phyloP scores from a whole-genome alignment of 2,329 filamentous ascomycete genomes.

The Ceratocystis eucalypticola region DNA sequence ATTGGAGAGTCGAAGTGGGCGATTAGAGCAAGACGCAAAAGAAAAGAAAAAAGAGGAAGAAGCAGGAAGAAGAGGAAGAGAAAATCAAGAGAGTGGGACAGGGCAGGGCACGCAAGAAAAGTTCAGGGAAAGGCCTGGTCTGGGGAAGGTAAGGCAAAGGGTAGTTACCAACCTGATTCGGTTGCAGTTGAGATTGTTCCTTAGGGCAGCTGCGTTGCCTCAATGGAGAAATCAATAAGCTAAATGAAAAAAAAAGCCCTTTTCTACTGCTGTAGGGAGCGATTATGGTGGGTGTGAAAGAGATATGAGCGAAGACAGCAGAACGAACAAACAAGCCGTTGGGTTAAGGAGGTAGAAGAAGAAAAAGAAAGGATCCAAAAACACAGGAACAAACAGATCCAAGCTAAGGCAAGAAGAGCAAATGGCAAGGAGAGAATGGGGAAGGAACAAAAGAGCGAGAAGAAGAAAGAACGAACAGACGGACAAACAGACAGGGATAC shows the following conservation, averaged over 20 bases:
- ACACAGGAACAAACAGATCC: not conserved
- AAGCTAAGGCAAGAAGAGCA: not conserved
- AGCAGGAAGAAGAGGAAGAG: not conserved
- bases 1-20: not conserved
- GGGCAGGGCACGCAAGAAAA: conserved; percentile 1
- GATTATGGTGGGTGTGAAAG: not conserved
- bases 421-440: not conserved
- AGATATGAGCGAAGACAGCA: not conserved
- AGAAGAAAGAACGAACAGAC: conserved; percentile 1
- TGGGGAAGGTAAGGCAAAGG: not conserved
- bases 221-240: too few relatives aligned
- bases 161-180: not conserved
- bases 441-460: not conserved
- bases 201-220: not conserved
- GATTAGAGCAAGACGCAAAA: not conserved
- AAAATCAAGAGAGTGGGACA: conserved; percentile 1
- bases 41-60: conserved; percentile 5
- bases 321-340: not conserved
- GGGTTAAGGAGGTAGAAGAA: not conserved
- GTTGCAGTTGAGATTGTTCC: not conserved
- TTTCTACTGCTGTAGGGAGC: too few relatives aligned
- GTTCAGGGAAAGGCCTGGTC: not conserved
- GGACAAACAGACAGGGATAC: not conserved
- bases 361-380: not conserved
- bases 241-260: too few relatives aligned